These are phyloP conservation scores for Phoma sp. DNA, from an alignment of 2,329 filamentous ascomycete genomes.

Conservation along the genomic window DNA sequence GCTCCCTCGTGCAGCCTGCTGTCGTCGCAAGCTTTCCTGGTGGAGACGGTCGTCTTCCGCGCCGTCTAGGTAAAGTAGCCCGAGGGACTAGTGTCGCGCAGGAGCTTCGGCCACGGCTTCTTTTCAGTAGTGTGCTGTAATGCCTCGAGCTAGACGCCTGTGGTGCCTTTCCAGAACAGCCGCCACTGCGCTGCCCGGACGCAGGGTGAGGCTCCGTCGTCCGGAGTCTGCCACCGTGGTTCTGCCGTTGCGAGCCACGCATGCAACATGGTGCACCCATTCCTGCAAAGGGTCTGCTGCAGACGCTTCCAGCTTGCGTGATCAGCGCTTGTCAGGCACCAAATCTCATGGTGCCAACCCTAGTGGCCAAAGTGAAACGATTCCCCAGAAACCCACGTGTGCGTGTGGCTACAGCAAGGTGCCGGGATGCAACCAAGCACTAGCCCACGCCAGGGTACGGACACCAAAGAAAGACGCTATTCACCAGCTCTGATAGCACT, in stretches of 20 bases:
- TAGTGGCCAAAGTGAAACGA: slow-evolving; percentile 45
- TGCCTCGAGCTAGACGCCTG: slow-evolving; percentile 26
- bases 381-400: slow-evolving; percentile 49
- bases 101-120: slow-evolving; percentile 26
- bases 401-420: slow-evolving; percentile 44
- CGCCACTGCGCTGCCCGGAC: slow-evolving; percentile 22
- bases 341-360: slow-evolving; percentile 26
- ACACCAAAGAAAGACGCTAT: slow-evolving; percentile 33
- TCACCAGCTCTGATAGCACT: slow-evolving; percentile 40
- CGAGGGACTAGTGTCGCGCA: slow-evolving; percentile 25
- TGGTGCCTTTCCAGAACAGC: slow-evolving; percentile 35
- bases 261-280: slow-evolving; percentile 5
- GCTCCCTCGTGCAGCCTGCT: slow-evolving; percentile 15
- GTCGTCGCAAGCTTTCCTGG: slow-evolving; percentile 23
- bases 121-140: slow-evolving; percentile 24
- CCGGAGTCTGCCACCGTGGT: slow-evolving; percentile 28
- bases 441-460: slow-evolving; percentile 36
- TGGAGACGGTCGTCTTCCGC: slow-evolving; percentile 20
- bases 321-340: slow-evolving; percentile 28
- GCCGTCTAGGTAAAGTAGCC: slow-evolving; percentile 29
- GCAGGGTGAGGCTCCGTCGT: slow-evolving; percentile 24
- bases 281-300: slow-evolving; percentile 13
- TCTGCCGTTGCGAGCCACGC: slow-evolving; percentile 17
- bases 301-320: slow-evolving; percentile 22
- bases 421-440: slow-evolving; percentile 39